Evolutionary conservation across 192 early-diverging fungal genomes (phyloP).

Genomic region (Coemansia sp.): DNA sequence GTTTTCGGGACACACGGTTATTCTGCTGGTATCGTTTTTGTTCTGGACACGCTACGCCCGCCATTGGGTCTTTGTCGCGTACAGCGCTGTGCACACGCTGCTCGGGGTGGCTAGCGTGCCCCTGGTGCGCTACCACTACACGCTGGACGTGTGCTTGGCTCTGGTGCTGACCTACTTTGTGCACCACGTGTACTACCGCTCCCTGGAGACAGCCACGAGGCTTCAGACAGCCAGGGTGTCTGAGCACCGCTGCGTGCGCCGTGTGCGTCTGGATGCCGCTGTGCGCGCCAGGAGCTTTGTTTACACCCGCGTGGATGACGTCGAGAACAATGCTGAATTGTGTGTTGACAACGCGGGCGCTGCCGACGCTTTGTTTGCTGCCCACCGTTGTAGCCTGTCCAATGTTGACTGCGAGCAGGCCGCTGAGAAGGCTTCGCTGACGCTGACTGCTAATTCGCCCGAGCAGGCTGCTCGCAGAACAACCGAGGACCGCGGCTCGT

Average conservation of each 20-base stretch:
- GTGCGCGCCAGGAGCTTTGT: not conserved
- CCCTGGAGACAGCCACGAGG: slow-evolving; percentile 37
- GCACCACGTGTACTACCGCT: slow-evolving; percentile 54
- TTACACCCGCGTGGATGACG: not conserved
- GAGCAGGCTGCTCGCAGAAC: slow-evolving; percentile 9
- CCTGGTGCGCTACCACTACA: slow-evolving; percentile 55
- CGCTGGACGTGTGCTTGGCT: slow-evolving; percentile 57
- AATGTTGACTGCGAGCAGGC: not conserved
- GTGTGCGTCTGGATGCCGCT: not conserved
- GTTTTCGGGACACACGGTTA: slow-evolving; percentile 58
- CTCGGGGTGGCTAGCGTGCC: slow-evolving; percentile 52
- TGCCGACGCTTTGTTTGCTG: too few relatives aligned
- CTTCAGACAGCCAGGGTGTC: not conserved
- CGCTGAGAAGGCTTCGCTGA: not conserved
- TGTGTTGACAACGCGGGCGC: too few relatives aligned
- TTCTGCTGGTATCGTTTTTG: slow-evolving; percentile 52
- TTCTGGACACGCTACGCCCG: slow-evolving; percentile 53
- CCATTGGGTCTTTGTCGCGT: slow-evolving; percentile 38
- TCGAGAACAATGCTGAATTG: not conserved
- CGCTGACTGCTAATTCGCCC: slow-evolving; percentile 12
- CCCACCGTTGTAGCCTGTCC: too few relatives aligned
- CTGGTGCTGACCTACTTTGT: slow-evolving; percentile 53
- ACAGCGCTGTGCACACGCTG: slow-evolving; percentile 29
- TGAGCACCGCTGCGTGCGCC: not conserved
- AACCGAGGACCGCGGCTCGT: too few relatives aligned